Conservation (phyloP, 75 land plant species). For the Cunninghamia lanceolata region DNA sequence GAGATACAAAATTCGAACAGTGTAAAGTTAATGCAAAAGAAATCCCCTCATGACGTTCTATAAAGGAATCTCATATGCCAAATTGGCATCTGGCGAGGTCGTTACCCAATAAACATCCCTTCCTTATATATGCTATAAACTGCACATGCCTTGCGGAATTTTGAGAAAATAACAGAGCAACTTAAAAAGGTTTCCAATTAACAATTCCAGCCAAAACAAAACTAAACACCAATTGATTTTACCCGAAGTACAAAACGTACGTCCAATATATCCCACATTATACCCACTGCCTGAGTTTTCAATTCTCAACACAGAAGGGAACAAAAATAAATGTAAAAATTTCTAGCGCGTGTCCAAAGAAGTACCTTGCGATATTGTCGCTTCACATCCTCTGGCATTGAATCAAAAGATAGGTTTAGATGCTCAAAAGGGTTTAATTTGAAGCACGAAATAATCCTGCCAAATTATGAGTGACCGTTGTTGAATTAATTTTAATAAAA, state of each 20-base stretch:
- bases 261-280: not conserved
- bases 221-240: not conserved
- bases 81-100: not conserved
- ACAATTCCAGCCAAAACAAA: not conserved
- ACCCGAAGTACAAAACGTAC: not conserved
- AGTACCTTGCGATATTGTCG: slow-evolving; percentile 89
- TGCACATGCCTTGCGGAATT: not conserved
- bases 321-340: not conserved
- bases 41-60: not conserved
- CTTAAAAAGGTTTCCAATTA: not conserved
- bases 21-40: not conserved
- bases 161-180: not conserved
- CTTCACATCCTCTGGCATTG: slow-evolving; percentile 78
- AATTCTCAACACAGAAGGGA: not conserved
- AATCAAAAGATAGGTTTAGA: slow-evolving; percentile 79
- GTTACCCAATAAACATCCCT: not conserved
- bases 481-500: not conserved
- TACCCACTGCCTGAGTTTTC: not conserved
- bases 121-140: not conserved
- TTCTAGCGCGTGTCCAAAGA: not conserved
- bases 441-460: slow-evolving; percentile 88
- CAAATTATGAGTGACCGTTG: not conserved
- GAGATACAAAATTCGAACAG: not conserved
- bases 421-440: slow-evolving; percentile 96
- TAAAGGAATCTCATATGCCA: not conserved